Evolutionary conservation across 1,284 basidiomycete species (phyloP).

Genomic region (Leccinum pachyderme): DNA sequence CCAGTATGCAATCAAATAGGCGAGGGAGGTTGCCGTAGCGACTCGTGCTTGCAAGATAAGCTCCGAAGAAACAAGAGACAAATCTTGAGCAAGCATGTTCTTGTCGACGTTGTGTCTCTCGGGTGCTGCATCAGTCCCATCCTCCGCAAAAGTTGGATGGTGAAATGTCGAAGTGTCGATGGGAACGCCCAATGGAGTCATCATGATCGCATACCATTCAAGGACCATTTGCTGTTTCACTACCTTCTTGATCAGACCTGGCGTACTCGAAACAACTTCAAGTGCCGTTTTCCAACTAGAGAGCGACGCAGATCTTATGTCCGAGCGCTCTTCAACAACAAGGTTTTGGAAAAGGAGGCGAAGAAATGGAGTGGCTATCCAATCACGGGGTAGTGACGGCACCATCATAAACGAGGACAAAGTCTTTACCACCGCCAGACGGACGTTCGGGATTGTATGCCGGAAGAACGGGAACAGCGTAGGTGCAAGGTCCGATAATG

Average conservation of each 20-base stretch:
- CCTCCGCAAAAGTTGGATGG: slow-evolving; percentile 49
- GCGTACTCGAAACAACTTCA: slow-evolving; percentile 46
- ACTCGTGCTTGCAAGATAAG: slow-evolving; percentile 82
- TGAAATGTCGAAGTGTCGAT: slow-evolving; percentile 78
- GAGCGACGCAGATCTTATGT: slow-evolving; percentile 83
- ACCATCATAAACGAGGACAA: slow-evolving; percentile 85
- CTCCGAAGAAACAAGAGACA: slow-evolving; percentile 81
- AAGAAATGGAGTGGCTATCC: slow-evolving; percentile 80
- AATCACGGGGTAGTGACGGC: slow-evolving; percentile 72
- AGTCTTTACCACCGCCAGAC: slow-evolving; percentile 90
- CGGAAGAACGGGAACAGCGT: slow-evolving; percentile 96
- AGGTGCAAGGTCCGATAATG: slow-evolving; percentile 79
- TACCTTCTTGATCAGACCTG: slow-evolving; percentile 50
- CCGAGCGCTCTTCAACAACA: slow-evolving; percentile 85
- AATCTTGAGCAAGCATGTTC: slow-evolving; percentile 90
- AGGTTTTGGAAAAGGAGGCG: slow-evolving; percentile 94
- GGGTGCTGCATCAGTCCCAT: slow-evolving; percentile 41
- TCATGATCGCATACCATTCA: slow-evolving; percentile 86
- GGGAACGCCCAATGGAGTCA: slow-evolving; percentile 87
- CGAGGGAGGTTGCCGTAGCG: slow-evolving; percentile 79
- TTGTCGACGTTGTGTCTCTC: slow-evolving; percentile 95
- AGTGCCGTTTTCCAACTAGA: slow-evolving; percentile 78
- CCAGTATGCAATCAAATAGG: slow-evolving; percentile 70
- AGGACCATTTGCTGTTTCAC: slow-evolving; percentile 56
- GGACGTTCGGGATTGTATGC: slow-evolving; percentile 93